These are phyloP conservation scores for Colletotrichum euphorbiae DNA, from an alignment of 2,329 filamentous ascomycete genomes.

Conservation along the genomic window DNA sequence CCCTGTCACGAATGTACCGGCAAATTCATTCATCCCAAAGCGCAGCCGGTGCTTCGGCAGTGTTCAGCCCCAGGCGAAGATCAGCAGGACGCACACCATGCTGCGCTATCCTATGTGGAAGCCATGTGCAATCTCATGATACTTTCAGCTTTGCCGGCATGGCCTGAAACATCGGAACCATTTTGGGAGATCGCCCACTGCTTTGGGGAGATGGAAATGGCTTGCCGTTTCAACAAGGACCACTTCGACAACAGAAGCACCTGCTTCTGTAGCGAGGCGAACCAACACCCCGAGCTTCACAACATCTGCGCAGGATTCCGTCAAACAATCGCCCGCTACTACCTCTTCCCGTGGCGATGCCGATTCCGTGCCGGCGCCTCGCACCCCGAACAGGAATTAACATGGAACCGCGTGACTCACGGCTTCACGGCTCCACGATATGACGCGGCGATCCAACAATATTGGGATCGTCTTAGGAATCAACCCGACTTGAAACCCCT, in stretches of 20 bases:
- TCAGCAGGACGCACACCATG: background rate
- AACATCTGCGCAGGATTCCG: constrained; percentile 30
- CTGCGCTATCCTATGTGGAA: constrained; percentile 2
- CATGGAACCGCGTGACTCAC: too few relatives aligned
- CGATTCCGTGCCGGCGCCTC: too few relatives aligned
- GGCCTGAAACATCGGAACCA: background rate
- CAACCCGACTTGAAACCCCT: constrained; percentile 3
- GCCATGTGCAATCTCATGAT: constrained; percentile 13
- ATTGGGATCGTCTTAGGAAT: background rate
- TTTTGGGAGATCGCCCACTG: too few relatives aligned
- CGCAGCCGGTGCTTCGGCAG: background rate
- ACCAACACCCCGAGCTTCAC: constrained; percentile 16
- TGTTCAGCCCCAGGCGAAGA: background rate
- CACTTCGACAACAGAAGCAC: constrained; percentile 16
- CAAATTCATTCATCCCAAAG: constrained; percentile 19
- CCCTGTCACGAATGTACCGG: constrained; percentile 27
- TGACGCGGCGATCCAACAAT: background rate
- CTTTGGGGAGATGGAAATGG: constrained; percentile 25
- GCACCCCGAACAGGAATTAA: too few relatives aligned
- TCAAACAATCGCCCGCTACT: constrained; percentile 1
- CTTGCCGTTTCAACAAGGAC: constrained; percentile 34
- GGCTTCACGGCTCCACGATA: background rate
- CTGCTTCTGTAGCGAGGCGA: constrained; percentile 13
- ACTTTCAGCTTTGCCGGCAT: background rate
- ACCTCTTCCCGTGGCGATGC: constrained; percentile 9